These are phyloP conservation scores for Stenogyne calaminthoides DNA, from an alignment of 305 asterid species.

Conservation along the genomic window DNA sequence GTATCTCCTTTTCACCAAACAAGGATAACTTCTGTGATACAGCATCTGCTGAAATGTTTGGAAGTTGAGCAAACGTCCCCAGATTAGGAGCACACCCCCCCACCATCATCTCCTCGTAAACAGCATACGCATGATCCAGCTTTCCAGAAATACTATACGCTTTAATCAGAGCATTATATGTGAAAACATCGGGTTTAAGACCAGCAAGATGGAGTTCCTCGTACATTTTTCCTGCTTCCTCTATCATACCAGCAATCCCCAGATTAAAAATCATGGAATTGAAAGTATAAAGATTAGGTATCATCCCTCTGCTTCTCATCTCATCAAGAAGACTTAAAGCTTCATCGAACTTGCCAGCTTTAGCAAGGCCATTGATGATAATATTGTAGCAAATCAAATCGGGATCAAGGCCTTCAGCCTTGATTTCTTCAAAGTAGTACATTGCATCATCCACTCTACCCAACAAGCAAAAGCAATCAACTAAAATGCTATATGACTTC, in stretches of 20 bases:
- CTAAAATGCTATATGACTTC: slow-evolving; percentile 83
- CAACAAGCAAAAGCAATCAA: slow-evolving; percentile 68
- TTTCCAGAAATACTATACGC: slow-evolving; percentile 80
- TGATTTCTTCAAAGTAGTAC: slow-evolving; percentile 72
- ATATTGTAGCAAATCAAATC: slow-evolving; percentile 85
- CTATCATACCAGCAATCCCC: slow-evolving; percentile 70
- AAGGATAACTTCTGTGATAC: slow-evolving; percentile 3
- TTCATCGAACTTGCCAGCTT: slow-evolving; percentile 54
- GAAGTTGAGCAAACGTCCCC: slow-evolving; percentile 89
- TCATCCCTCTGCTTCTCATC: slow-evolving; percentile 73
- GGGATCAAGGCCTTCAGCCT: slow-evolving; percentile 82
- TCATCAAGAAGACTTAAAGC: slow-evolving; percentile 71
- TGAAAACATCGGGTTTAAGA: slow-evolving; percentile 78
- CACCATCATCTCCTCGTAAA: slow-evolving; percentile 86
- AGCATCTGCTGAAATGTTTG: slow-evolving; percentile 37
- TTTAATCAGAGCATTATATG: slow-evolving; percentile 85
- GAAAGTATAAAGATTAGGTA: slow-evolving; percentile 78
- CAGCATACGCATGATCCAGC: slow-evolving; percentile 70
- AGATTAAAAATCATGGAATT: slow-evolving; percentile 75
- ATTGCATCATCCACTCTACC: slow-evolving; percentile 69
- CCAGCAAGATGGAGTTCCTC: slow-evolving; percentile 63
- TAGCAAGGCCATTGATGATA: slow-evolving; percentile 84
- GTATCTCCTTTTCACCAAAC: slow-evolving; percentile 24
- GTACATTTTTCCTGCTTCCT: slow-evolving; percentile 74
- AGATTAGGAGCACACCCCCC: slow-evolving; percentile 82